Evolutionary conservation across 108 stramenopile genomes (phyloP), one percentile per base, ranked within the genome.

Genomic region (Conticribra guillardii): DNA sequence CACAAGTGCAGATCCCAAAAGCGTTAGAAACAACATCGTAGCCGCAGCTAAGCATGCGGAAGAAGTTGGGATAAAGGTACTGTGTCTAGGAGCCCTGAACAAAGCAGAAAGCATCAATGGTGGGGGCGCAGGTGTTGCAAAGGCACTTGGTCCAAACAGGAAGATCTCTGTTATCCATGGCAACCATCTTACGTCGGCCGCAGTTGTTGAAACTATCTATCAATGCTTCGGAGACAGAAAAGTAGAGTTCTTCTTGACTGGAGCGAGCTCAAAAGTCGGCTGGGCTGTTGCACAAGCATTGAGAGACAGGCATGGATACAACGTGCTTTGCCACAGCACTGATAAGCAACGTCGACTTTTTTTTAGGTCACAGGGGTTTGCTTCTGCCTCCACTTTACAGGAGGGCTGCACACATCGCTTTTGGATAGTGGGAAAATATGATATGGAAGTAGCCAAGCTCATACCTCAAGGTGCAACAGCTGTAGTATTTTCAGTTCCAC

Each of bases 51-150:
- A 80, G 26, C 79, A 84, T 67, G 84, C 84, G 5, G 82, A 85
- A 19, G 47, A 49, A 46, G 56, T 67, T 41, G 84, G 84, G 28
- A 79, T 85, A 19, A 80, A 76, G 33, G 82, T 83, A 23, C 65
- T 85, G 0, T 82, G 84, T 51, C 70, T 85, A 5, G 84, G 82
- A 5, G 84, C 84, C 64, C 69, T 85, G 62, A 85, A 85, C 57
- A 85, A 85, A 59, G 82, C 84, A 18, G 84, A 85, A 57, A 83
- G 82, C 30, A 82, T 85, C 63, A 85, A 85, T 63, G 82, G 74
- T n/a, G 84, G 84, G 53, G 84, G 84, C 5, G 32, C 62, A 15
- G 81, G 75, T 23, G 69, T 85, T 48, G 79, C 71, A 31, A 70
- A 72, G 49, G 65, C 61, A 21, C 70, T 84, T 22, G 83, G 80